Conservation (phyloP, 2,329 filamentous ascomycete species). For the Pestalotiopsis sp. region DNA sequence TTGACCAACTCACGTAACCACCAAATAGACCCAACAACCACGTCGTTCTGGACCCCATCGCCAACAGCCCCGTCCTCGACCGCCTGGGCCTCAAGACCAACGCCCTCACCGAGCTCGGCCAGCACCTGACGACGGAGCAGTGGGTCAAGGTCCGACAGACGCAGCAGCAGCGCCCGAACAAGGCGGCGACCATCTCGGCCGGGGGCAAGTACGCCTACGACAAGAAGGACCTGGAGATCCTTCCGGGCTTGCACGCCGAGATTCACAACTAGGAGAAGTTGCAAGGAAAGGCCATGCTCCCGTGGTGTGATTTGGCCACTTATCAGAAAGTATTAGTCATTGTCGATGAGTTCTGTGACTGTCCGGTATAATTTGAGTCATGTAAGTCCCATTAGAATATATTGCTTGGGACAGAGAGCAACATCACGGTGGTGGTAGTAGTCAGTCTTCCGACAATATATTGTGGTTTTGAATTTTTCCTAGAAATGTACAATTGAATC, state of each 20-base stretch:
- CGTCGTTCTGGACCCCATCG: constrained; percentile 38
- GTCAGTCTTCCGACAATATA: not conserved
- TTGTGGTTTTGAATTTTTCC: not conserved
- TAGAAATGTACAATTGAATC: too few relatives aligned
- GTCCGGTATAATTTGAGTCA: too few relatives aligned
- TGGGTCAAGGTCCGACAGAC: constrained; percentile 42
- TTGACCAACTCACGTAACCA: too few relatives aligned
- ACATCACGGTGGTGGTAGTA: not conserved
- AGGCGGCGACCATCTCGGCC: constrained; percentile 33
- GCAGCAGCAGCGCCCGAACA: constrained; percentile 42
- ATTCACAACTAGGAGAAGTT: constrained; percentile 34
- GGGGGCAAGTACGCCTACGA: constrained; percentile 38
- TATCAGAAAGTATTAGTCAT: too few relatives aligned
- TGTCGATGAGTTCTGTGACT: too few relatives aligned
- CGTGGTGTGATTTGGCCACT: too few relatives aligned
- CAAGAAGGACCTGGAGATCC: constrained; percentile 41
- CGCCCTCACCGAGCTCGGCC: constrained; percentile 40
- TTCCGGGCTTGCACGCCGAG: constrained; percentile 41
- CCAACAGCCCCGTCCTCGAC: constrained; percentile 38
- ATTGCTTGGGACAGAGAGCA: not conserved
- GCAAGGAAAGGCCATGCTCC: too few relatives aligned
- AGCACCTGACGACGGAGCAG: constrained; percentile 41
- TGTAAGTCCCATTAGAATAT: not conserved
- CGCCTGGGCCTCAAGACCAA: constrained; percentile 38
- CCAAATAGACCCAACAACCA: constrained; percentile 40